Evolutionary conservation across 192 early-diverging fungal species (phyloP), one percentile per base, ranked within the genome.

Genomic region (Tieghemiomyces parasiticus): DNA sequence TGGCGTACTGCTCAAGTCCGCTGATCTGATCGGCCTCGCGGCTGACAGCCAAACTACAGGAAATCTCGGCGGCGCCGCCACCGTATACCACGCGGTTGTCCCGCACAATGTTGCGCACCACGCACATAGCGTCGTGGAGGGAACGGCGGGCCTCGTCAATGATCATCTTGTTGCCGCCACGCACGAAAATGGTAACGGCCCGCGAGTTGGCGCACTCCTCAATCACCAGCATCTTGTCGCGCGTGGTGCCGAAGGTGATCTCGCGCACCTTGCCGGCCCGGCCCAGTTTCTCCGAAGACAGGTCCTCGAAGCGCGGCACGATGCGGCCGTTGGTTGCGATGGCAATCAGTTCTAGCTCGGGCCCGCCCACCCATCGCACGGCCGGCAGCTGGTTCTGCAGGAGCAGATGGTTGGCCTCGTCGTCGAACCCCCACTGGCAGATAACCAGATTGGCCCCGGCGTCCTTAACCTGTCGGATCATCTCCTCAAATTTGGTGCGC

Each of bases 371-470:
- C 97, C 97, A 99, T 65, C 97, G 85, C 54, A 97, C 92, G 60
- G 92, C 92, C 33, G 97, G 97, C 47, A 99, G 78, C 68, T 95
- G 62, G 75, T 96, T 92, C 74, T 99, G 96, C 75, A 97, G 76
- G 58, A 99, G 76, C 74, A 99, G 77, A 69, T 97, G 95, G 78
- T 99, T 99, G 46, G 96, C 96, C 72, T 99, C 96, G 66, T 99
- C 96, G 74, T 99, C 96, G 65, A 99, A 99, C 56, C 96, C 96
- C 96, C 96, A 99, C 72, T 99, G 96, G 78, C 96, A 99, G 49
- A 95, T 91, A 46, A 97, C 96, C 48, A 97, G 67, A 75, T 95
- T 99, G 53, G 96, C 95, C 28, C 96, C 96, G 63, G 88, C 84
- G 56, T 95, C 89, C 82, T 99, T 99, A 65, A 97, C 93, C 67